phyloP scores from a whole-genome alignment of 1,284 basidiomycete genomes.

The Lentinula novae-zelandiae region DNA sequence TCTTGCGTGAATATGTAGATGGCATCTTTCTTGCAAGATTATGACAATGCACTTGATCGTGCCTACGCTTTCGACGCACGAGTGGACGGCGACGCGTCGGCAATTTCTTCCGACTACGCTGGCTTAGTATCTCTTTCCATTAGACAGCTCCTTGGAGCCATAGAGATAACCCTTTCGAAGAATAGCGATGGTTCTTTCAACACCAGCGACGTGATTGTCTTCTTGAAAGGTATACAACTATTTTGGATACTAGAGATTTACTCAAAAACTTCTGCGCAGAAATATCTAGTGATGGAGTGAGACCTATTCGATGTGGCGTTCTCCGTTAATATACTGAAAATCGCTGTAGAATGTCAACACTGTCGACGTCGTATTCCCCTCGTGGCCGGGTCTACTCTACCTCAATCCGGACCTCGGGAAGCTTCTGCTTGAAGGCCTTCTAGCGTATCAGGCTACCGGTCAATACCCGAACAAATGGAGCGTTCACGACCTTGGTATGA shows the following conservation, averaged over 20 bases:
- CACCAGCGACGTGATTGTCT: conserved; percentile 52
- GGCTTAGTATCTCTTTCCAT: conserved; percentile 54
- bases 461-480: conserved; percentile 65
- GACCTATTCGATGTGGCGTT: conserved; percentile 19
- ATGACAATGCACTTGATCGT: conserved; percentile 38
- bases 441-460: conserved; percentile 61
- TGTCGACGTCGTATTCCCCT: conserved; percentile 69
- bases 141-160: conserved; percentile 55
- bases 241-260: neutral
- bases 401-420: conserved; percentile 59
- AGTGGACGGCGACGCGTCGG: conserved; percentile 48
- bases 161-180: conserved; percentile 58
- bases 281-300: conserved; percentile 63
- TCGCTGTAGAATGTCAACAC: conserved; percentile 58
- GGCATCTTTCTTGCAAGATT: conserved; percentile 53
- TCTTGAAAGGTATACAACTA: conserved; percentile 51
- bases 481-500: conserved; percentile 38
- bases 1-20: conserved; percentile 34
- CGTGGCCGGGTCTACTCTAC: conserved; percentile 65
- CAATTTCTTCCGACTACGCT: conserved; percentile 56
- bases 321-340: neutral
- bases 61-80: conserved; percentile 51
- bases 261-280: conserved; percentile 31
- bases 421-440: conserved; percentile 57
- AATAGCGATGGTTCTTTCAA: conserved; percentile 48